phyloP scores from a whole-genome alignment of 106 monocot species.

The Ottelia alismoides region DNA sequence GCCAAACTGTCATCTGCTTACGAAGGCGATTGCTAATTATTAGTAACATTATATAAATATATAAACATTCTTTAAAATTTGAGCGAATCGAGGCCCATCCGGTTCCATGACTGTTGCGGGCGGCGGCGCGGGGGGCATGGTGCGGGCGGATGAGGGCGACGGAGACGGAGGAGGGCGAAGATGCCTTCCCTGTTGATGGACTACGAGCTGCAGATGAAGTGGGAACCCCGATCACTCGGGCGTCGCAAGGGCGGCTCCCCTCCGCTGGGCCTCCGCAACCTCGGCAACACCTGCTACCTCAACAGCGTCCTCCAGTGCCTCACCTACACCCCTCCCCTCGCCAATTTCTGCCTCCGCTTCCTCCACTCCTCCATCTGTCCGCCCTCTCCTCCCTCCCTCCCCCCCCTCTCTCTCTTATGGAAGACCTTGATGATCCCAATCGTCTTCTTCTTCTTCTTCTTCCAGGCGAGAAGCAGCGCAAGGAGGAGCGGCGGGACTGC shows the following conservation, averaged over 20 bases:
- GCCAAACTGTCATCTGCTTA: slow-evolving; percentile 1
- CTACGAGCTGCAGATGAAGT: slow-evolving; percentile 49
- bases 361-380: slow-evolving; percentile 74
- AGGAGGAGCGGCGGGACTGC: slow-evolving; percentile 42
- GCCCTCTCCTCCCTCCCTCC: not conserved
- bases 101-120: too few species aligned
- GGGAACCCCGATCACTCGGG: slow-evolving; percentile 26
- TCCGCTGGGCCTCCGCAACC: slow-evolving; percentile 78
- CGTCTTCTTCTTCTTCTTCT: not conserved
- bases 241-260: slow-evolving; percentile 31
- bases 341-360: slow-evolving; percentile 65
- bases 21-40: too few species aligned
- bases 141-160: slow-evolving; percentile 35
- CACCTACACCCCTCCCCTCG: slow-evolving; percentile 89
- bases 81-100: too few species aligned
- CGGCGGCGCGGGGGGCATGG: too few species aligned
- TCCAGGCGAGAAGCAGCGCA: slow-evolving; percentile 36
- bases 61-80: too few species aligned
- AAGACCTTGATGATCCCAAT: not conserved
- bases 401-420: not conserved
- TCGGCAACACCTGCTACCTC: slow-evolving; percentile 94
- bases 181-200: too few species aligned
- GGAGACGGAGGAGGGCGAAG: slow-evolving; percentile 8
- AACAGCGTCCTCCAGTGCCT: slow-evolving; percentile 98
- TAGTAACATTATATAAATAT: too few species aligned